Conservation (phyloP, 805 yeast genomes). For the Isabelozyma pseudorhagii region DNA sequence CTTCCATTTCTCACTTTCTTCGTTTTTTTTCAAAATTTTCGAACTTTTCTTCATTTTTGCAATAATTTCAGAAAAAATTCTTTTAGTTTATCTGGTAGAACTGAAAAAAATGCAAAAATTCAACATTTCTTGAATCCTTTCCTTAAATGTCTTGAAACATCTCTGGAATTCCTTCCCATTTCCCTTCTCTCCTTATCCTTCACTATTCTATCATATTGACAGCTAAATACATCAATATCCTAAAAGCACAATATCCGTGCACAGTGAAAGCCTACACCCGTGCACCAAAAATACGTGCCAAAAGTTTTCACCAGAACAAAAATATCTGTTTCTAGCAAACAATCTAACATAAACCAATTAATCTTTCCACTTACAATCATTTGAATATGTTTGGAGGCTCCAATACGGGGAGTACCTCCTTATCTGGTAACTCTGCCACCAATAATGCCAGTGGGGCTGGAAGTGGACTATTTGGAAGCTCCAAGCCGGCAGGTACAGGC, state of each 20-base stretch:
- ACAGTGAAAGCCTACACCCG: neutral
- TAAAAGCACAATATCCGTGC: too few species aligned
- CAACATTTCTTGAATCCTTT: too few species aligned
- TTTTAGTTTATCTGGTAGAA: neutral
- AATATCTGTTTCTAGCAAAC: neutral
- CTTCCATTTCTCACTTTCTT: neutral
- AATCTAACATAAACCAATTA: neutral
- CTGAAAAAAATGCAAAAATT: too few species aligned
- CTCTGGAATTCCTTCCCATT: neutral
- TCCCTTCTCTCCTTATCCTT: neutral
- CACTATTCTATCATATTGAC: neutral
- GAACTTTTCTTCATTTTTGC: neutral
- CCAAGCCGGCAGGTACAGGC: neutral
- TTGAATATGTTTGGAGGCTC: slow-evolving; percentile 1
- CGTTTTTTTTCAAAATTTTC: neutral
- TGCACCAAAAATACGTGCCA: neutral
- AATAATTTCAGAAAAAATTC: neutral
- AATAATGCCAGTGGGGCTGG: slow-evolving; percentile 1
- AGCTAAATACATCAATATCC: neutral
- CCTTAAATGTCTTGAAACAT: too few species aligned
- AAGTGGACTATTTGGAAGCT: slow-evolving; percentile 9
- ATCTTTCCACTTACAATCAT: neutral
- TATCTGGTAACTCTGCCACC: slow-evolving; percentile 4
- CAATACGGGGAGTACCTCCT: neutral
- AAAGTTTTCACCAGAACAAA: neutral